A percentile compares a stretch with the other conserved stretches of the same genome.
Evolutionary conservation across 2,329 filamentous ascomycete genomes (phyloP).

Genomic region (Juglanconis oblonga): DNA sequence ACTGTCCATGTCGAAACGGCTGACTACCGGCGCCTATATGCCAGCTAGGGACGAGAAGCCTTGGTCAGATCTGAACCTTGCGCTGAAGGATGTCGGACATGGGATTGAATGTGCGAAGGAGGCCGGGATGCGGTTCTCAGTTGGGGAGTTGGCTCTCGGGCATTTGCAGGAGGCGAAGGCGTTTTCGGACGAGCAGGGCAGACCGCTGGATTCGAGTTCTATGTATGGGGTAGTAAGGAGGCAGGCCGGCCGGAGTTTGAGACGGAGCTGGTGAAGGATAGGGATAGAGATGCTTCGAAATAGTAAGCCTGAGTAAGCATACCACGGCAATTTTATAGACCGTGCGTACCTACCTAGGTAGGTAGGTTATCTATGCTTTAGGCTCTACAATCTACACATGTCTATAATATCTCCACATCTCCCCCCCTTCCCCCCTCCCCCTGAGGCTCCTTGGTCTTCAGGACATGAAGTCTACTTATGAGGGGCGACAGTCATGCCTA

Average conservation of each 20-base stretch:
- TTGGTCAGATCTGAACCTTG: conserved; percentile 46
- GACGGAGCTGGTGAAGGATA: conserved; percentile 31
- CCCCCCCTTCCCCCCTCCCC: too few relatives aligned
- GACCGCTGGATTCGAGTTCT: conserved; percentile 46
- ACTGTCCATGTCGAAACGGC: conserved; percentile 33
- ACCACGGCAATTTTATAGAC: too few relatives aligned
- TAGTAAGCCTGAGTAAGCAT: neutral
- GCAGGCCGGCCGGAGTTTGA: conserved; percentile 44
- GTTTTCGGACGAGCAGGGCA: conserved; percentile 35
- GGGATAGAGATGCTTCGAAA: conserved; percentile 21
- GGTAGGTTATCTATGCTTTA: too few relatives aligned
- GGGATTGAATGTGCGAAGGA: conserved; percentile 41
- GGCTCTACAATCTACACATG: too few relatives aligned
- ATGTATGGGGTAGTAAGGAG: conserved; percentile 46
- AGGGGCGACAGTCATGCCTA: too few relatives aligned
- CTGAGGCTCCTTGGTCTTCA: too few relatives aligned
- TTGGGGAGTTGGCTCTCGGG: conserved; percentile 40
- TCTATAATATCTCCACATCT: too few relatives aligned
- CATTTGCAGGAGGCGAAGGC: conserved; percentile 41
- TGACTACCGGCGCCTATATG: conserved; percentile 37
- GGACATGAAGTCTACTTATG: too few relatives aligned
- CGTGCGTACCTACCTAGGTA: too few relatives aligned
- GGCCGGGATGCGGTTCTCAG: conserved; percentile 35
- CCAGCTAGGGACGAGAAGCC: conserved; percentile 34
- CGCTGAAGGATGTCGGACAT: conserved; percentile 51